These are phyloP conservation scores for Ceratocystis lukuohia DNA, from an alignment of 2,329 filamentous ascomycete genomes.

Conservation along the genomic window DNA sequence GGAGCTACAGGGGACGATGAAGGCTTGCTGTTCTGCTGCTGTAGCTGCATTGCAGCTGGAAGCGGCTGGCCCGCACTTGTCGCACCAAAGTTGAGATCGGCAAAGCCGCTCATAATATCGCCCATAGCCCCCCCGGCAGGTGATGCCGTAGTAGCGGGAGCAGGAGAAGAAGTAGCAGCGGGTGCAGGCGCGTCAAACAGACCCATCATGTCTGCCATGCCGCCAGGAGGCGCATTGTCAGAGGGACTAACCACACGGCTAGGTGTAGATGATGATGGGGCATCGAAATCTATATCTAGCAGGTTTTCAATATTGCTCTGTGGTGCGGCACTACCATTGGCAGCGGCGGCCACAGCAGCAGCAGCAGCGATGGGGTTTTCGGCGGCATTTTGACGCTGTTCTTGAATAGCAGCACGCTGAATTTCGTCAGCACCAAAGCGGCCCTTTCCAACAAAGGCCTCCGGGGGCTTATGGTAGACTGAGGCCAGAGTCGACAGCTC, in stretches of 20 bases:
- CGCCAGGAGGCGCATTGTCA: constrained; percentile 31
- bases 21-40: constrained; percentile 25
- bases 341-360: constrained; percentile 51
- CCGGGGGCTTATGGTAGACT: constrained; percentile 95
- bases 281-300: constrained; percentile 91
- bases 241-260: constrained; percentile 54
- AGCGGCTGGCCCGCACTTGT: constrained; percentile 43
- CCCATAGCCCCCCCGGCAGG: constrained; percentile 46
- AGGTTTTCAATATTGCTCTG: constrained; percentile 86
- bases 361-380: constrained; percentile 90
- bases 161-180: constrained; percentile 31
- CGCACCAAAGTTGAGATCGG: constrained; percentile 60
- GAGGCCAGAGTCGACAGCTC: constrained; percentile 92
- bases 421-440: constrained; percentile 88
- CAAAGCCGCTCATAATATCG: constrained; percentile 84
- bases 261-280: constrained; percentile 71
- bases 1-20: constrained; percentile 22
- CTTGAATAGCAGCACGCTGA: constrained; percentile 89
- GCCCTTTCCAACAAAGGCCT: constrained; percentile 95
- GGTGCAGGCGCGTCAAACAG: constrained; percentile 57
- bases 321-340: constrained; percentile 37
- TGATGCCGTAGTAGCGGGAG: constrained; percentile 29
- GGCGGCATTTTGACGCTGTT: constrained; percentile 79
- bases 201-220: constrained; percentile 52
- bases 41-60: constrained; percentile 47